Conservation (phyloP, 1,284 basidiomycete species). For the Sanguinoderma infundibulare region DNA sequence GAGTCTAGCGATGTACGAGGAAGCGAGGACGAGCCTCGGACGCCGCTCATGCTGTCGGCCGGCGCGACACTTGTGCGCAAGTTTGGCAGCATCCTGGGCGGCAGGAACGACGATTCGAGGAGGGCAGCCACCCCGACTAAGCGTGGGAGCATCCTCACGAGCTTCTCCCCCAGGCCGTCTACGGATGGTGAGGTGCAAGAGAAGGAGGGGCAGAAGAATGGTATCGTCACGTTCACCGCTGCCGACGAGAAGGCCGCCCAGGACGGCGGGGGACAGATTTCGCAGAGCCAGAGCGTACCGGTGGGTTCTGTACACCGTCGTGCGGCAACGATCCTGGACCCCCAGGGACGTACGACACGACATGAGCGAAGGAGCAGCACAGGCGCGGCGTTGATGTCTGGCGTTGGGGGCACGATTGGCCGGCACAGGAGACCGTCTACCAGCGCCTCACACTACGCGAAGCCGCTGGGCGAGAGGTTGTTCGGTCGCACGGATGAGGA, state of each 20-base stretch:
- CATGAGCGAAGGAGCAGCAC: slow-evolving; percentile 82
- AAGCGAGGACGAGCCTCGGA: slow-evolving; percentile 36
- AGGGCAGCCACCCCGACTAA: slow-evolving; percentile 44
- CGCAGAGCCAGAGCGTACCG: slow-evolving; percentile 60
- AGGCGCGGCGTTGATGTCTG: slow-evolving; percentile 60
- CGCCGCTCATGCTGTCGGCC: slow-evolving; percentile 47
- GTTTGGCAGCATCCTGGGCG: slow-evolving; percentile 70
- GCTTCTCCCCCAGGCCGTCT: slow-evolving; percentile 51
- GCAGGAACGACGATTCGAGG: slow-evolving; percentile 47
- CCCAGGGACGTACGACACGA: slow-evolving; percentile 55
- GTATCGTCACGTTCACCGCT: slow-evolving; percentile 19
- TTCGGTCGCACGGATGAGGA: slow-evolving; percentile 58
- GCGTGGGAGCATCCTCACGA: slow-evolving; percentile 54
- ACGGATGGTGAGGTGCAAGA: slow-evolving; percentile 40
- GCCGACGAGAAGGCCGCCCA: slow-evolving; percentile 33
- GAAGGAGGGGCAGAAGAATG: slow-evolving; percentile 30
- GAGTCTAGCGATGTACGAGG: slow-evolving; percentile 13
- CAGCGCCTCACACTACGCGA: slow-evolving; percentile 49
- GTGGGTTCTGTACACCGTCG: slow-evolving; percentile 62
- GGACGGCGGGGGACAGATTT: slow-evolving; percentile 40
- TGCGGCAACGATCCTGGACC: slow-evolving; percentile 76
- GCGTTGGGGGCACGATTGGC: slow-evolving; percentile 60
- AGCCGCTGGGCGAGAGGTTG: slow-evolving; percentile 48
- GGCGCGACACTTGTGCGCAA: slow-evolving; percentile 74
- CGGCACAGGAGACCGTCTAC: slow-evolving; percentile 70